Evolutionary conservation across 2,329 filamentous ascomycete species (phyloP), one percentile per base, ranked within the genome.

Genomic region (Phaeosphaeria sp.): DNA sequence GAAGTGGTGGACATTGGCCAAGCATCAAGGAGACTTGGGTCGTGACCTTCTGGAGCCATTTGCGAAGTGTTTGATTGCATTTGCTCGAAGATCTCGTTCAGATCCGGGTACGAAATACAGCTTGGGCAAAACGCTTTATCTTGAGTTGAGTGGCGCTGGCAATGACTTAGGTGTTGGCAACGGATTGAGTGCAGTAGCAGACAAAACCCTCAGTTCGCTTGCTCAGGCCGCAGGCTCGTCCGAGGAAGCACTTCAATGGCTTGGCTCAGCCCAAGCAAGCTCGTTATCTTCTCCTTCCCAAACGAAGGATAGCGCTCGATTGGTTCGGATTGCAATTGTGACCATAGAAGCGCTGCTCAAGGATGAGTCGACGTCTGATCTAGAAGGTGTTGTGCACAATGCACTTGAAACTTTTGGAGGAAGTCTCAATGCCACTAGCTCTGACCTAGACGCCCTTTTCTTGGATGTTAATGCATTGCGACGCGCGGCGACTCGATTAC

Each of bases 41-140:
- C 87, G 87, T 55, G 89, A 92, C 15, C 74, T 93, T 6, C 68
- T 89, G n/a, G 80, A 85, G 1, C 89, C 90, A 0, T 84, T 91
- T 49, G 82, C 84, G 0, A 85, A 85, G 51, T 92, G 87, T 62
- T 66, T 90, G 18, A 79, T 82, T 10, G 84, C 89, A 0, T 90
- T 88, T 63, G 77, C 81, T 17, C 82, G 89, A 55, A 83, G 89
- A 52, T 79, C 75, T 9, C 71, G 75, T 4, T 58, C 77, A 0
- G 67, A 72, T 0, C 62, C 78, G 0, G 56, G 57, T 2, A 67
- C 77, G 6, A 78, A 76, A 11, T 85, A 82, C 57, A 75, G 78
- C 3, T 64, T 78, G 11, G 79, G 72, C 2, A 67, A 72, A 46
- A 64, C 66, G 9, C 52, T 71, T 17, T 74, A 69, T 52, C 51